Conservation (phyloP, 768 basidiomycete species). For the Lactifluus pinguis region DNA sequence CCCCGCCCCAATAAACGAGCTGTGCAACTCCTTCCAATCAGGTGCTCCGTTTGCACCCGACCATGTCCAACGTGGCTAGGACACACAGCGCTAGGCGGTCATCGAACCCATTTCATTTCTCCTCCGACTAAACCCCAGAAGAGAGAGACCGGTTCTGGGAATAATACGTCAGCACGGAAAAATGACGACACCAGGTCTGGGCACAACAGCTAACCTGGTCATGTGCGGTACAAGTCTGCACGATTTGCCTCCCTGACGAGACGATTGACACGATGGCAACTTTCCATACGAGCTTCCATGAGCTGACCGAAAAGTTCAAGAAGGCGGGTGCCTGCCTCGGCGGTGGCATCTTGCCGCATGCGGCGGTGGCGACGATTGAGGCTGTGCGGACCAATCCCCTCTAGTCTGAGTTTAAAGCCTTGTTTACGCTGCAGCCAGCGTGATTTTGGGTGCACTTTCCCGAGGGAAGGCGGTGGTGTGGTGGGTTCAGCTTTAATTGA, state of each 20-base stretch:
- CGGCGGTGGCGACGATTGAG: conserved; percentile 26
- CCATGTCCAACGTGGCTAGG: background rate
- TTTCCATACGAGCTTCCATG: conserved; percentile 68
- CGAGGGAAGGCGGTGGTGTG: conserved; percentile 21
- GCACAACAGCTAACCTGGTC: conserved; percentile 8
- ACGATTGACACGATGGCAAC: conserved; percentile 56
- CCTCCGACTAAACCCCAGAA: background rate
- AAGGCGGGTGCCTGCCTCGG: conserved; percentile 42
- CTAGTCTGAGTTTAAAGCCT: conserved; percentile 44
- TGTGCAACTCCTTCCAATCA: background rate
- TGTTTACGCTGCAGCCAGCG: conserved; percentile 54
- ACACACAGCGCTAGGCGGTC: conserved; percentile 2
- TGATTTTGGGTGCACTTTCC: conserved; percentile 22
- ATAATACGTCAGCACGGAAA: conserved; percentile 3
- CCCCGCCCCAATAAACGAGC: conserved; percentile 3
- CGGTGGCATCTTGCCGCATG: conserved; percentile 17
- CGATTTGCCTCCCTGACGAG: conserved; percentile 43
- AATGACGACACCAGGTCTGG: background rate
- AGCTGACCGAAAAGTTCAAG: conserved; percentile 63
- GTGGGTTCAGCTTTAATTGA: conserved; percentile 28
- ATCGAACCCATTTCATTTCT: conserved; percentile 1
- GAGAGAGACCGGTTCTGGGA: background rate
- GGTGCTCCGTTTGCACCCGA: background rate
- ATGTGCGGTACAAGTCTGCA: conserved; percentile 21
- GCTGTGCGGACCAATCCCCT: conserved; percentile 31